These are phyloP conservation scores for Golubevia pallescens DNA, from an alignment of 1,284 basidiomycete genomes.

Conservation along the genomic window DNA sequence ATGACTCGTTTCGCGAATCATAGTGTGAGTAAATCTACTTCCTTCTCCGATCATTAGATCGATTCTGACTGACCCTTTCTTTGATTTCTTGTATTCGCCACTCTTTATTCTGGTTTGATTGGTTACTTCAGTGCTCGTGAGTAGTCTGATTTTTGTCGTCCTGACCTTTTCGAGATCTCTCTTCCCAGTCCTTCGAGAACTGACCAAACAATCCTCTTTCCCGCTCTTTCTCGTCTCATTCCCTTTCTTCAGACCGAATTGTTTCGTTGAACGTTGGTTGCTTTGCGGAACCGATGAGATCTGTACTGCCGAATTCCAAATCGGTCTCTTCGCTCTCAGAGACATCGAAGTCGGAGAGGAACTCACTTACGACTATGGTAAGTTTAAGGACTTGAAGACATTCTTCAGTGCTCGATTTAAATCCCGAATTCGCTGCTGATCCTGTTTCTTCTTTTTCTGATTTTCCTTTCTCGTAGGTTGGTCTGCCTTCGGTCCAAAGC, in stretches of 20 bases:
- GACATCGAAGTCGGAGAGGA: slow-evolving; percentile 55
- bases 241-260: slow-evolving; percentile 42
- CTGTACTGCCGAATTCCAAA: slow-evolving; percentile 47
- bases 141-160: too few relatives aligned
- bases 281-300: slow-evolving; percentile 48
- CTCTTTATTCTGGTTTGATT: not conserved
- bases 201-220: too few relatives aligned
- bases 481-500: slow-evolving; percentile 36
- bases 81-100: not conserved
- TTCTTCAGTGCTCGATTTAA: too few relatives aligned
- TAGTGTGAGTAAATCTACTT: slow-evolving; percentile 12
- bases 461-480: slow-evolving; percentile 16
- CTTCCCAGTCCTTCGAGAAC: not conserved
- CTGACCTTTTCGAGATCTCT: not conserved
- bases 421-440: not conserved
- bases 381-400: not conserved
- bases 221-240: not conserved
- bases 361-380: slow-evolving; percentile 52
- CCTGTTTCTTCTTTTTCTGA: not conserved
- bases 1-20: slow-evolving; percentile 57
- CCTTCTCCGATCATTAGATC: not conserved
- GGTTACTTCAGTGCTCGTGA: not conserved
- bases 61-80: too few relatives aligned
- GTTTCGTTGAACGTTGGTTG: slow-evolving; percentile 53
- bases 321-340: slow-evolving; percentile 47